A percentile compares a stretch with the other conserved stretches of the same genome.
Evolutionary conservation across 257 asterid genomes (phyloP).

Genomic region (Apocynum venetum): DNA sequence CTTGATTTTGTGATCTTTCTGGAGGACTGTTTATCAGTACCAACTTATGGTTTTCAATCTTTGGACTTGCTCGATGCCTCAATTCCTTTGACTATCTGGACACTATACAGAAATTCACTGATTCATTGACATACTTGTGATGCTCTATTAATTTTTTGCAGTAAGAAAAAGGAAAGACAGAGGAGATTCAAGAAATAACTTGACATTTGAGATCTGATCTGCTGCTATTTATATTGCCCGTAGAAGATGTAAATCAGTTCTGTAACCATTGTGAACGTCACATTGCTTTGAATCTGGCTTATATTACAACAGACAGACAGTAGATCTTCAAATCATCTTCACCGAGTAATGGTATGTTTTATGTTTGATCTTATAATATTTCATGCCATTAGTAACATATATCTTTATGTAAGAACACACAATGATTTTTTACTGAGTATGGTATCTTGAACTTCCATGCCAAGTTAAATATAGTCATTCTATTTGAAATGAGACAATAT

Average conservation of each 20-base stretch:
- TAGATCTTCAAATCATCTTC: not conserved
- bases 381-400: not conserved
- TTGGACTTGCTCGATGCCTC: not conserved
- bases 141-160: conserved; percentile 18
- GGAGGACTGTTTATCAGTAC: not conserved
- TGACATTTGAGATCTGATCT: not conserved
- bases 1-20: not conserved
- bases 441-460: not conserved
- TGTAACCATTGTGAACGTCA: not conserved
- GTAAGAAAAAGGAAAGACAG: conserved; percentile 32
- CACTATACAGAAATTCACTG: not conserved
- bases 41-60: not conserved
- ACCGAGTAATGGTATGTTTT: not conserved
- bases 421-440: not conserved
- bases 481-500: too few relatives aligned
- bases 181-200: conserved; percentile 21
- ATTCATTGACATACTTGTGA: not conserved
- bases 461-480: not conserved
- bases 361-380: not conserved
- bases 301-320: not conserved
- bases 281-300: not conserved
- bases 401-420: not conserved
- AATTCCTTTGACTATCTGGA: not conserved
- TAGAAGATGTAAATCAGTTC: not conserved
- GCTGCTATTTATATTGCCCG: not conserved